phyloP scores from a whole-genome alignment of 2,329 filamentous ascomycete species.

The Trichoderma polysporum region DNA sequence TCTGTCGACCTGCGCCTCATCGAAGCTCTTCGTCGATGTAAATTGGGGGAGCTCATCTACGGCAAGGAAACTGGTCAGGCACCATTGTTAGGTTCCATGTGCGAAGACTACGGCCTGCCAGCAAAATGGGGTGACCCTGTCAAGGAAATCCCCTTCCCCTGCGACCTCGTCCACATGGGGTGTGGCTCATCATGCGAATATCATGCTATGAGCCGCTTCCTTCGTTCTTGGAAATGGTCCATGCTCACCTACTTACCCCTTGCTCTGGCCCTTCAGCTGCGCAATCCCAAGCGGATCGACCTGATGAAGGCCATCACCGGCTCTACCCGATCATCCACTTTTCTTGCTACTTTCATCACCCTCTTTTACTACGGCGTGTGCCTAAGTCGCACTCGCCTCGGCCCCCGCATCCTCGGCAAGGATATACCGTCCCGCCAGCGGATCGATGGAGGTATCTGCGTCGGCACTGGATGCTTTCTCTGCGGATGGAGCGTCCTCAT shows the following conservation, averaged over 20 bases:
- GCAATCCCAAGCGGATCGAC: conserved; percentile 45
- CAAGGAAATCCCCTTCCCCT: conserved; percentile 70
- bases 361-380: conserved; percentile 87
- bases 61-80: conserved; percentile 71
- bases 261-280: conserved; percentile 63
- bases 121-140: conserved; percentile 71
- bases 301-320: conserved; percentile 56
- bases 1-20: conserved; percentile 73
- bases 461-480: conserved; percentile 68
- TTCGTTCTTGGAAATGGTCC: conserved; percentile 68
- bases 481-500: conserved; percentile 82
- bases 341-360: conserved; percentile 73
- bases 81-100: conserved; percentile 68
- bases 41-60: conserved; percentile 65
- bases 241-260: conserved; percentile 76
- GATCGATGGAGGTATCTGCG: conserved; percentile 65
- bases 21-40: conserved; percentile 67
- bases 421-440: conserved; percentile 47
- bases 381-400: conserved; percentile 69
- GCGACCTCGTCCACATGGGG: conserved; percentile 82
- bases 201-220: conserved; percentile 68
- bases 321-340: conserved; percentile 69
- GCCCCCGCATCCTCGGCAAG: conserved; percentile 64
- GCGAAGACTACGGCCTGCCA: conserved; percentile 67
- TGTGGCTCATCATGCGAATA: conserved; percentile 70